Percentiles rank a stretch among this genome's conserved stretches.
phyloP scores from a whole-genome alignment of 257 asterid species.

The Jacaranda copaia region DNA sequence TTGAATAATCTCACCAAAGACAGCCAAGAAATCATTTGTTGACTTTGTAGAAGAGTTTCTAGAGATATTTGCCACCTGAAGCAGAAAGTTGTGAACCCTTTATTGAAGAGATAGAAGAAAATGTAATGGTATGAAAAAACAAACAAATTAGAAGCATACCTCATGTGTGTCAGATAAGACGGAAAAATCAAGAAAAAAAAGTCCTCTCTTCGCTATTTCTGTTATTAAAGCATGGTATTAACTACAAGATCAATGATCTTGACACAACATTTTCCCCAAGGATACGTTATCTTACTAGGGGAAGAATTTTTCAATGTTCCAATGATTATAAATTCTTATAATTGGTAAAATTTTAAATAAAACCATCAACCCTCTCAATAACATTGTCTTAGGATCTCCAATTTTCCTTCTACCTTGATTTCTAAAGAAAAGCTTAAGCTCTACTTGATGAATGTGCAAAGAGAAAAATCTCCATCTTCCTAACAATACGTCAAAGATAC shows the following conservation, averaged over 20 bases:
- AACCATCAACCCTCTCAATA: conserved; percentile 17
- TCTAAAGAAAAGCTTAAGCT: conserved; percentile 20
- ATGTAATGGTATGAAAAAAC: conserved; percentile 7
- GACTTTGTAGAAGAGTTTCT: conserved; percentile 45
- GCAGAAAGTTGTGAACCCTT: conserved; percentile 30
- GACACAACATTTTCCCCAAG: background rate
- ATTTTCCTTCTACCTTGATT: conserved; percentile 26
- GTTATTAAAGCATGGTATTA: conserved; percentile 1
- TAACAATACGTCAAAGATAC: conserved; percentile 23
- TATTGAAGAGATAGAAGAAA: background rate
- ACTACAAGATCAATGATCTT: background rate
- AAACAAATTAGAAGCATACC: background rate
- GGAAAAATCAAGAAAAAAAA: background rate
- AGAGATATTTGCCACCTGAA: conserved; percentile 76
- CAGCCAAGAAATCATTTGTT: conserved; percentile 46
- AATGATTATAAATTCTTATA: background rate
- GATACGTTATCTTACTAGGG: background rate
- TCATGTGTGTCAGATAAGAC: background rate
- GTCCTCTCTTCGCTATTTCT: background rate
- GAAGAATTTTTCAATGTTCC: background rate
- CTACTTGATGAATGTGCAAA: conserved; percentile 21
- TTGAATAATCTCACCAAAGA: conserved; percentile 60
- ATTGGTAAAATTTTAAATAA: background rate
- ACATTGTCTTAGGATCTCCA: conserved; percentile 6
- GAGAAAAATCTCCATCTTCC: background rate